These are phyloP conservation scores for Zopfia rhizophila DNA, from an alignment of 2,329 filamentous ascomycete species.

Conservation along the genomic window DNA sequence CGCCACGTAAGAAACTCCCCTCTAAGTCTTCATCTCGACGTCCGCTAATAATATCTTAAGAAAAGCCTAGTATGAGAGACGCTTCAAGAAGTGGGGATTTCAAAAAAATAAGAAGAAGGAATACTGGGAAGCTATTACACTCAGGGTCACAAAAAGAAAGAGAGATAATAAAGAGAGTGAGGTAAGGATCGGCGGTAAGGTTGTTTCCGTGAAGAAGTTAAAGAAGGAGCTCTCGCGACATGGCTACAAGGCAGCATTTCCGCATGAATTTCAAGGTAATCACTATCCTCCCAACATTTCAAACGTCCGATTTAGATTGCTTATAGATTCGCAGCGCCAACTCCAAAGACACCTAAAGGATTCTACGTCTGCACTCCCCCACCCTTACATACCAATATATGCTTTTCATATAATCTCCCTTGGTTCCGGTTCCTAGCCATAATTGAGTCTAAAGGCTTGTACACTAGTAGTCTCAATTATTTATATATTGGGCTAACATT, in stretches of 20 bases:
- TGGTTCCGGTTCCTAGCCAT: slow-evolving; percentile 9
- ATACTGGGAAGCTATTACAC: slow-evolving; percentile 27
- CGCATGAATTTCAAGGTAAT: slow-evolving; percentile 7
- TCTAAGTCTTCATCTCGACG: neutral
- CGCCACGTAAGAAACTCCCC: slow-evolving; percentile 11
- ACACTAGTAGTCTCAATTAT: slow-evolving; percentile 4
- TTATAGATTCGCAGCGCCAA: slow-evolving; percentile 11
- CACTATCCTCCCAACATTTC: slow-evolving; percentile 5
- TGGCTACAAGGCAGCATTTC: slow-evolving; percentile 13
- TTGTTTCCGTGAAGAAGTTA: slow-evolving; percentile 26
- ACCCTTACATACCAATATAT: neutral
- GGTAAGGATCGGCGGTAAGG: slow-evolving; percentile 18
- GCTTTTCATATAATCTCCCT: slow-evolving; percentile 10
- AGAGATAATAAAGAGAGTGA: slow-evolving; percentile 31
- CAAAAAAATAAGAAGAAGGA: slow-evolving; percentile 30
- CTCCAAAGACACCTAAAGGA: slow-evolving; percentile 12
- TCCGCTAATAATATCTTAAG: slow-evolving; percentile 16
- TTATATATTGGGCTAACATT: slow-evolving; percentile 9
- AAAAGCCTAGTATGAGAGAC: slow-evolving; percentile 29
- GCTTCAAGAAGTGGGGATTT: slow-evolving; percentile 35
- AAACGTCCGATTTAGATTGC: slow-evolving; percentile 3
- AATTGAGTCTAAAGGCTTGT: slow-evolving; percentile 8
- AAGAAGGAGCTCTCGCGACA: slow-evolving; percentile 27
- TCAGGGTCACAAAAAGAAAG: slow-evolving; percentile 31
- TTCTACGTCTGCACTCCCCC: slow-evolving; percentile 5